Evolutionary conservation across 2,329 filamentous ascomycete species (phyloP).

Genomic region (Geosmithia morbida): DNA sequence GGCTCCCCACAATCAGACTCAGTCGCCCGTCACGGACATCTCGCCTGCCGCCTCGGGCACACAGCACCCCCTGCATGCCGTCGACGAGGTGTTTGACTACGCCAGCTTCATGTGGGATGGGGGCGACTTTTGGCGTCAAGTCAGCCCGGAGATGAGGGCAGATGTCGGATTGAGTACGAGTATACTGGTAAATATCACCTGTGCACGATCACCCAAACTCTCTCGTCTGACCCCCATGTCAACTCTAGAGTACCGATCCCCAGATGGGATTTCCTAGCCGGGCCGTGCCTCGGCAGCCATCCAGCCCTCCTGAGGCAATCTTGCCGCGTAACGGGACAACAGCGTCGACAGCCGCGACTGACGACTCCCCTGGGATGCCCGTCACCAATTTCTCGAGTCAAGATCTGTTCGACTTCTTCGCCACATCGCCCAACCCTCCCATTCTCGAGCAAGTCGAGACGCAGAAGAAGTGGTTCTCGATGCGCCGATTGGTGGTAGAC

Average conservation of each 20-base stretch:
- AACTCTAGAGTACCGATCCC: slow-evolving; percentile 2
- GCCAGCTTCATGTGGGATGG: slow-evolving; percentile 32
- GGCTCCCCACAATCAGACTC: background rate
- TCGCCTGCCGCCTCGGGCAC: background rate
- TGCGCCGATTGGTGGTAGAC: slow-evolving; percentile 29
- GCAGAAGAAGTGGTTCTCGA: slow-evolving; percentile 33
- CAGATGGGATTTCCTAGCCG: slow-evolving; percentile 1
- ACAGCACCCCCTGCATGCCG: background rate
- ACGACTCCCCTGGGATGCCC: slow-evolving; percentile 2
- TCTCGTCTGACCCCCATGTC: background rate
- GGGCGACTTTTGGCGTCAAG: slow-evolving; percentile 15
- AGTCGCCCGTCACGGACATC: background rate
- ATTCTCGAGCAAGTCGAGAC: slow-evolving; percentile 38
- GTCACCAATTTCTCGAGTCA: slow-evolving; percentile 6
- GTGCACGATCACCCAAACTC: background rate
- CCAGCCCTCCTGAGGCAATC: background rate
- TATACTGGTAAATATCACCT: background rate
- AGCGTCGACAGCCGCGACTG: slow-evolving; percentile 6
- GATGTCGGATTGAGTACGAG: slow-evolving; percentile 5
- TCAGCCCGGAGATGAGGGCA: slow-evolving; percentile 10
- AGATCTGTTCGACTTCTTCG: slow-evolving; percentile 31
- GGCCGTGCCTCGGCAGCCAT: background rate
- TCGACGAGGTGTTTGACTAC: slow-evolving; percentile 28
- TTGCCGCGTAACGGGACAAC: background rate
- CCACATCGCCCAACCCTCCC: slow-evolving; percentile 31